Evolutionary conservation across 441 rosid species (phyloP).

Genomic region (Geranium incanum): DNA sequence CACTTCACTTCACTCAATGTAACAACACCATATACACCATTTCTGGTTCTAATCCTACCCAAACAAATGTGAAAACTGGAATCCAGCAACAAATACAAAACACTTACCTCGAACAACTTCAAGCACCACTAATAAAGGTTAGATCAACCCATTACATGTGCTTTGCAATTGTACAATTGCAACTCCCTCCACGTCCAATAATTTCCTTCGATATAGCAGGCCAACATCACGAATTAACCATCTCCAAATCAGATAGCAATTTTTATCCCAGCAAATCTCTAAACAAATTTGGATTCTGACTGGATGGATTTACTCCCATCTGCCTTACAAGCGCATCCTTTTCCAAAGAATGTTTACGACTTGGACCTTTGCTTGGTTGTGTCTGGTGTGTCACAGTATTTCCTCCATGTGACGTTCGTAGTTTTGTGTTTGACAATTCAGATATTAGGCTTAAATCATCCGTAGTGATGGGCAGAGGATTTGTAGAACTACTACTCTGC

Average conservation of each 20-base stretch:
- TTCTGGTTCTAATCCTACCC: slow-evolving; percentile 12
- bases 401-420: slow-evolving; percentile 24
- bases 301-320: slow-evolving; percentile 83
- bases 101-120: slow-evolving; percentile 18
- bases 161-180: slow-evolving; percentile 6
- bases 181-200: neutral
- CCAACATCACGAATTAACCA: slow-evolving; percentile 1
- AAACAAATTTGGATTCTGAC: slow-evolving; percentile 83
- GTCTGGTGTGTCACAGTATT: slow-evolving; percentile 15
- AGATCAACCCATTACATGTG: slow-evolving; percentile 1
- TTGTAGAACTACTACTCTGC: slow-evolving; percentile 17
- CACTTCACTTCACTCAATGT: neutral
- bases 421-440: slow-evolving; percentile 31
- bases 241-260: slow-evolving; percentile 12
- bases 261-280: slow-evolving; percentile 65
- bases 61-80: slow-evolving; percentile 12
- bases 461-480: slow-evolving; percentile 19
- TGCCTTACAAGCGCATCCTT: slow-evolving; percentile 92
- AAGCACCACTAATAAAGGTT: slow-evolving; percentile 9
- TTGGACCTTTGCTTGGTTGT: slow-evolving; percentile 56
- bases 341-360: slow-evolving; percentile 57
- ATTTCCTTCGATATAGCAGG: neutral
- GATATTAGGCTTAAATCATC: slow-evolving; percentile 33
- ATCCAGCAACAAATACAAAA: slow-evolving; percentile 25
- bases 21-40: neutral